phyloP scores from a whole-genome alignment of 2,329 filamentous ascomycete genomes.

The Aspergillus tubingensis region DNA sequence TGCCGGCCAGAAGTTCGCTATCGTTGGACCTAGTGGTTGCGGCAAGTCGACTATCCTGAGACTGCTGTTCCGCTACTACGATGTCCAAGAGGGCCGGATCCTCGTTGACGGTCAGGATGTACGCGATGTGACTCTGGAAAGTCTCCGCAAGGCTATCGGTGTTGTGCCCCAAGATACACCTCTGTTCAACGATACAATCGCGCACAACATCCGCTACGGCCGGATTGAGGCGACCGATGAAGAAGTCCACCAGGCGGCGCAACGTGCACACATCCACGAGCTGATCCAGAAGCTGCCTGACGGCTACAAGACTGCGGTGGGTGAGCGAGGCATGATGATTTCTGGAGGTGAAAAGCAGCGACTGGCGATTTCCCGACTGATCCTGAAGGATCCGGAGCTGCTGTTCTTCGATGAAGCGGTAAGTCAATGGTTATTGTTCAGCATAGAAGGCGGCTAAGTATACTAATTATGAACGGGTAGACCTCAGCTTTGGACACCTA shows the following conservation, averaged over 20 bases:
- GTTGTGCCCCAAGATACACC: slow-evolving; percentile 97
- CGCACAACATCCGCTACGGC: slow-evolving; percentile 94
- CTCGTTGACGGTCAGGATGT: slow-evolving; percentile 93
- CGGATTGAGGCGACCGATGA: slow-evolving; percentile 73
- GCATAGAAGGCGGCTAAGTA: neutral
- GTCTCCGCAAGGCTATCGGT: slow-evolving; percentile 80
- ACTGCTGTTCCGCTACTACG: slow-evolving; percentile 91
- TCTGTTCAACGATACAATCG: slow-evolving; percentile 93
- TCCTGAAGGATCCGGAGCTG: slow-evolving; percentile 86
- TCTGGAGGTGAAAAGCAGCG: slow-evolving; percentile 93
- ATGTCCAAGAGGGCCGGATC: slow-evolving; percentile 81
- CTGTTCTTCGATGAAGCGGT: slow-evolving; percentile 92
- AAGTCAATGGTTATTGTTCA: slow-evolving; percentile 31
- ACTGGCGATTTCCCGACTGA: slow-evolving; percentile 76
- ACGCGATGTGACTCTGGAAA: slow-evolving; percentile 77
- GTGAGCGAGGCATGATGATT: slow-evolving; percentile 95
- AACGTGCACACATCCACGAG: slow-evolving; percentile 80
- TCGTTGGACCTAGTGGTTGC: slow-evolving; percentile 93
- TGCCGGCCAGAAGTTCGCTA: slow-evolving; percentile 91
- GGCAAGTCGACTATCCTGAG: slow-evolving; percentile 93
- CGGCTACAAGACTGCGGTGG: slow-evolving; percentile 89
- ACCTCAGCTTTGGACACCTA: slow-evolving; percentile 91
- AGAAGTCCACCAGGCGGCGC: slow-evolving; percentile 73
- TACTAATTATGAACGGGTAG: slow-evolving; percentile 27
- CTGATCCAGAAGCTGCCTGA: slow-evolving; percentile 77